Percentiles rank a stretch among this genome's conserved stretches.
phyloP scores from a whole-genome alignment of 306 rosid genomes.

The Rosa chinensis region DNA sequence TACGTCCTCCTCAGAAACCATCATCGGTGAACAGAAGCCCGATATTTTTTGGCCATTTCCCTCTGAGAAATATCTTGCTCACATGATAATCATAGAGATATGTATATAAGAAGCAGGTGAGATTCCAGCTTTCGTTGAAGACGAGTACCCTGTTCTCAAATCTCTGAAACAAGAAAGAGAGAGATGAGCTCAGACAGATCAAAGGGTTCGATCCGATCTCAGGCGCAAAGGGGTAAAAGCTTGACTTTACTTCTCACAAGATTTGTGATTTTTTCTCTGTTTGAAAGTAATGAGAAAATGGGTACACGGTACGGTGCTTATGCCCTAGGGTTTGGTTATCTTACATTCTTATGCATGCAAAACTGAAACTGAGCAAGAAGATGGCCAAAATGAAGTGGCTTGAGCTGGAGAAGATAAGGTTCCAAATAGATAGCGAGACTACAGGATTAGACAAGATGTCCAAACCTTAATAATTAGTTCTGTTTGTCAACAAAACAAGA shows the following conservation, averaged over 20 bases:
- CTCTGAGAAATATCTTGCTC: not conserved
- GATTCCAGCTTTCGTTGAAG: not conserved
- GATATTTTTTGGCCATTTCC: not conserved
- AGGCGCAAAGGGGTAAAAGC: not conserved
- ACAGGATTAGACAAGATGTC: not conserved
- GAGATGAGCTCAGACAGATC: not conserved
- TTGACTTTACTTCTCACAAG: not conserved
- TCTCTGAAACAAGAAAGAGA: not conserved
- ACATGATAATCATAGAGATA: not conserved
- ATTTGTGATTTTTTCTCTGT: not conserved
- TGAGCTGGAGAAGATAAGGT: not conserved
- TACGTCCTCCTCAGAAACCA: not conserved
- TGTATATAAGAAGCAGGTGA: not conserved
- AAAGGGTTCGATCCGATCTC: not conserved
- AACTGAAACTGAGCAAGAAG: not conserved
- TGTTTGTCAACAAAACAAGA: not conserved
- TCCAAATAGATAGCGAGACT: not conserved
- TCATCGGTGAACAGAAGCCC: constrained; percentile 10
- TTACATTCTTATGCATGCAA: not conserved
- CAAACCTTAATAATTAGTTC: not conserved
- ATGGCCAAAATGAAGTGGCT: not conserved
- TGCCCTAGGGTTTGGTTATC: not conserved
- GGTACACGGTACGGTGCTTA: not conserved
- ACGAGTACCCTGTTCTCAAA: not conserved
- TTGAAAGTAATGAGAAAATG: not conserved